Base-by-base conservation (phyloP, 768 basidiomycete genomes). In the Exidia glandulosa region DNA sequence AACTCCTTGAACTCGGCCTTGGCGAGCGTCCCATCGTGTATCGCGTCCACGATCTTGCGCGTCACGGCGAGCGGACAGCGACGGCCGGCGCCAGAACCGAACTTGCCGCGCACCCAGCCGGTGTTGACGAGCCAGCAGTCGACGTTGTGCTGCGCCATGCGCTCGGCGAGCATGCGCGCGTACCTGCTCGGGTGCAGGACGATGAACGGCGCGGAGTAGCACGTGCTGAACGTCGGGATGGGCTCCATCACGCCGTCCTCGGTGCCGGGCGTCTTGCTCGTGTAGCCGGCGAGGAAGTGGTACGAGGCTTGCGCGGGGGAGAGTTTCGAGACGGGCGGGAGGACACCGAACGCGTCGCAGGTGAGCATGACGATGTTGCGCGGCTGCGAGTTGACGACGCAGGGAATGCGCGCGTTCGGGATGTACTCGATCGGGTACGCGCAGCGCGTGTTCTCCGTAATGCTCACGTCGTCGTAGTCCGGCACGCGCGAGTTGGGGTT, bases 51-150 rank as follows among this genome's bases (percentile, higher is more conserved):
- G 72, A 98, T 98, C 60, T 86, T 85, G 58, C 95, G 91, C 54
- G 96, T 98, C 76, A 85, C 91, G 70, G 89, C 90, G 76, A 99
- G 87, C 23, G 95, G 88, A 83, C 95, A 99, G 63, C 95, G 90
- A 76, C 89, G 90, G 65, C 94, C 95, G 16, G 77, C 76, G 55
- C 95, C 95, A 6, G 47, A 48, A 9, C 47, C 47, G 72, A 84
- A 99, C 73, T 91, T 92, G 72, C 95, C 95, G 60, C 90, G 87
- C 57, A 90, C 88, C 91, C 91, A 94, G 63, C 90, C 95, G 2
- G 95, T 99, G 86, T 99, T 98, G 83, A 99, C 89, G 69, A 98
- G 80, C 92, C 93, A 99, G 79, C 94, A 96, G 74, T 93, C 74
- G 66, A 94, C 93, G 59, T 90, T 81, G 77, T 89, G 79, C 73